Conservation (phyloP, 441 rosid species). For the Euphorbia schlechtendalii region DNA sequence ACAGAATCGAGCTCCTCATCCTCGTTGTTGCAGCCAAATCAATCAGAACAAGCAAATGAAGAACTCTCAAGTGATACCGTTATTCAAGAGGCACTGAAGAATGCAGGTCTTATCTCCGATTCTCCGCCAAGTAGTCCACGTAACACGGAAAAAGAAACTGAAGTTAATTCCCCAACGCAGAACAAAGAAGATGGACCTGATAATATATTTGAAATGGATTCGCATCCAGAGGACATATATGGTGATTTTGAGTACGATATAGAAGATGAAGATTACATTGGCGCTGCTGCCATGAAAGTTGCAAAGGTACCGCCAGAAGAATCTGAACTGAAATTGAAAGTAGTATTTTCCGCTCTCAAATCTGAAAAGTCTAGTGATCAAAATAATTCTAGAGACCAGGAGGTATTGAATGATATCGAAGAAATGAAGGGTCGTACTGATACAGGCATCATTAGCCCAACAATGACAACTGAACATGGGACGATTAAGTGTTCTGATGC, state of each 20-base stretch:
- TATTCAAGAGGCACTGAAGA: conserved; percentile 60
- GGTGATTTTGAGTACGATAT: conserved; percentile 86
- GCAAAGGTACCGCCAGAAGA: conserved; percentile 46
- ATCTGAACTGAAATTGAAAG: conserved; percentile 52
- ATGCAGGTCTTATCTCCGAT: conserved; percentile 88
- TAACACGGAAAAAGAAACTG: conserved; percentile 29
- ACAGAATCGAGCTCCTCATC: conserved; percentile 37
- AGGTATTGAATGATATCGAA: conserved; percentile 28
- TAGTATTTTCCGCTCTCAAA: conserved; percentile 55
- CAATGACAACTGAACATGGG: conserved; percentile 25
- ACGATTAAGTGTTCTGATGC: conserved; percentile 20
- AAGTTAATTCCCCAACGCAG: conserved; percentile 28
- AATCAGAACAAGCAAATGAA: conserved; percentile 30
- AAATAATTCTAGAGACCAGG: conserved; percentile 28
- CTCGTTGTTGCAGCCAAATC: conserved; percentile 20
- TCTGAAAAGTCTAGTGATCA: conserved; percentile 34
- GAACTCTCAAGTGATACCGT: conserved; percentile 39
- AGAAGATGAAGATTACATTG: conserved; percentile 78
- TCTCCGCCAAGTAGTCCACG: conserved; percentile 88
- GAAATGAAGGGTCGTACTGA: conserved; percentile 18
- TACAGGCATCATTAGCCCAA: conserved; percentile 18
- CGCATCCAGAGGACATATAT: conserved; percentile 68
- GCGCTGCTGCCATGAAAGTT: conserved; percentile 42
- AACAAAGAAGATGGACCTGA: conserved; percentile 45
- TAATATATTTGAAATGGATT: conserved; percentile 58